Evolutionary conservation across 2,329 filamentous ascomycete species (phyloP), one percentile per base, ranked within the genome.

Genomic region (Aureobasidium sp.): DNA sequence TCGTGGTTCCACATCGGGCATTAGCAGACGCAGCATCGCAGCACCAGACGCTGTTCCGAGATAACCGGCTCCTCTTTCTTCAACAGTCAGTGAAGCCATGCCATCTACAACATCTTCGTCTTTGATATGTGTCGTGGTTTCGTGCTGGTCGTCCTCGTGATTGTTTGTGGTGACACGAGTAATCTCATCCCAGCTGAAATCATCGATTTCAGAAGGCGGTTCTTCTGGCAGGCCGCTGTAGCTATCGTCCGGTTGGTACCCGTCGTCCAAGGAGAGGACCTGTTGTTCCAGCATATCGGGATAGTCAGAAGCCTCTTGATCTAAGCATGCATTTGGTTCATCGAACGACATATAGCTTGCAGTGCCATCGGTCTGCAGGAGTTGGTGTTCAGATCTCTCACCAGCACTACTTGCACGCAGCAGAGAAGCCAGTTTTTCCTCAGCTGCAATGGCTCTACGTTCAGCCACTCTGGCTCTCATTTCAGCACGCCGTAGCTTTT

Each of bases 31-130:
- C 17, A 79, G 65, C 63, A 80, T 73, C 2, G 77, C 77, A 17
- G 77, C 78, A 1, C 77, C 77, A 6, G 77, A 80, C 1, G 76
- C 76, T 0, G 78, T 72, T 4, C 78, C 78, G 6, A 80, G 72
- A 66, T 80, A 80, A 4, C 78, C 78, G 1, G 72, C 71, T 31
- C 47, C 47, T 31, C 47, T 27, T 36, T 77, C 74, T 15, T 72
- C 70, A 2, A 71, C 68, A 0, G 69, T 68, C n/a, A 73, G 64
- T 2, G 70, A 69, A 1, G 70, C 72, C 72, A 74, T 74, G 36
- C 70, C 70, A 45, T 71, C 68, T 14, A 51, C 39, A 31, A 61
- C 12, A 8, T 59, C 55, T 44, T 45, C 41, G 20, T 59, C 42
- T n/a, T 39, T 39, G 14, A 17, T 20, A 17, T 37, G 22, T 17